These are phyloP conservation scores for Cladophialophora bantiana DNA, from an alignment of 2,329 filamentous ascomycete species.

Conservation along the genomic window DNA sequence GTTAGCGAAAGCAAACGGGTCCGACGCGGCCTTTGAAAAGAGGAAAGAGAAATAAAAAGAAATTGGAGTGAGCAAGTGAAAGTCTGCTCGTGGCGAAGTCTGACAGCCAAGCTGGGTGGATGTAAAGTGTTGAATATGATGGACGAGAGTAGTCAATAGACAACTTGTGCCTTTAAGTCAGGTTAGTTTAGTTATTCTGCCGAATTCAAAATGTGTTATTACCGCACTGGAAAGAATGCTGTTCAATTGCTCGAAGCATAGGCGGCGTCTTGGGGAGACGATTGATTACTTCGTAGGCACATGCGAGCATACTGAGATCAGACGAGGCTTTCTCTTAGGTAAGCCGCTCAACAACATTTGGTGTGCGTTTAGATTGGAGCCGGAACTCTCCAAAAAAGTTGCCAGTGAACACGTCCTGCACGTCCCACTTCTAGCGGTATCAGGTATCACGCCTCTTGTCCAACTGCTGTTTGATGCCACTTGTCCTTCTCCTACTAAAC, in stretches of 20 bases:
- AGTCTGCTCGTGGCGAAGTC: background rate
- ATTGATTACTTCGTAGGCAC: background rate
- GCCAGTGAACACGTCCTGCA: slow-evolving; percentile 1
- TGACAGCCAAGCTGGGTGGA: background rate
- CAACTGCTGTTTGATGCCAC: slow-evolving; percentile 18
- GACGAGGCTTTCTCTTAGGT: slow-evolving; percentile 5
- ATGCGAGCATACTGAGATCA: background rate
- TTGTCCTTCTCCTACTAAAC: slow-evolving; percentile 12
- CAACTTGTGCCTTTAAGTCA: background rate
- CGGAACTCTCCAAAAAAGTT: slow-evolving; percentile 16
- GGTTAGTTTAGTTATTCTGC: slow-evolving; percentile 11
- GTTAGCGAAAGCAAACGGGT: slow-evolving; percentile 52
- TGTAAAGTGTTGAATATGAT: slow-evolving; percentile 16
- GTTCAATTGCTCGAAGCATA: background rate
- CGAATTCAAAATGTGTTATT: slow-evolving; percentile 20
- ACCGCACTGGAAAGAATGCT: background rate
- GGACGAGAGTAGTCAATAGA: slow-evolving; percentile 2
- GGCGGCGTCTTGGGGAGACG: background rate
- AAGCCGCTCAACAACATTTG: background rate
- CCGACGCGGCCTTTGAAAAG: slow-evolving; percentile 47
- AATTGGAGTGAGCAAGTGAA: background rate
- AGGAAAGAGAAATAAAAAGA: background rate
- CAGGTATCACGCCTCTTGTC: slow-evolving; percentile 9
- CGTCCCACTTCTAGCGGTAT: slow-evolving; percentile 2
- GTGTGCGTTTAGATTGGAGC: background rate